A percentile compares a stretch with the other conserved stretches of the same genome.
Conservation (phyloP, 2,329 filamentous ascomycete genomes). For the Paramyrothecium roridum region DNA sequence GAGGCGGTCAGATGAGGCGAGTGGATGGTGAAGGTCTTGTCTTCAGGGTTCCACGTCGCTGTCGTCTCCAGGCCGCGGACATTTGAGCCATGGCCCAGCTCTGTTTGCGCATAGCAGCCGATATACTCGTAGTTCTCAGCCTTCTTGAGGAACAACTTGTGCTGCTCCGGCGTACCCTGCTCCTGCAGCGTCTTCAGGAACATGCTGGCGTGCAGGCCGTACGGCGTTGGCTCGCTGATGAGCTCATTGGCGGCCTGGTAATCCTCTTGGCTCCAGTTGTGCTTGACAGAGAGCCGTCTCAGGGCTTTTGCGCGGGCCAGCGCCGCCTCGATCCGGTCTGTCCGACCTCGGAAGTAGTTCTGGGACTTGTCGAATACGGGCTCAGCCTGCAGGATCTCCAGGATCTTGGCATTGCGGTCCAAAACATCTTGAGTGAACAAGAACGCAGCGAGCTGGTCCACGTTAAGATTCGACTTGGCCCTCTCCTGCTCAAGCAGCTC, state of each 20-base stretch:
- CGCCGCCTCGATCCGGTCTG: slow-evolving; percentile 66
- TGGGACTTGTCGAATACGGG: slow-evolving; percentile 75
- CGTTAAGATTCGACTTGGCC: slow-evolving; percentile 61
- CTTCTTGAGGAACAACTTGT: slow-evolving; percentile 67
- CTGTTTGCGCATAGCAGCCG: slow-evolving; percentile 79
- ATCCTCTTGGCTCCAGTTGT: slow-evolving; percentile 68
- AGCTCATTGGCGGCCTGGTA: slow-evolving; percentile 63
- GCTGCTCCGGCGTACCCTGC: slow-evolving; percentile 71
- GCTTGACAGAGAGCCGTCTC: slow-evolving; percentile 60
- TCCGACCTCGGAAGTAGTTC: slow-evolving; percentile 71
- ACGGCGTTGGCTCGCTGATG: slow-evolving; percentile 70
- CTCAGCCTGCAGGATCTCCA: slow-evolving; percentile 63
- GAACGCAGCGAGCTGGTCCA: slow-evolving; percentile 65
- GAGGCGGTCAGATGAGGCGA: slow-evolving; percentile 71
- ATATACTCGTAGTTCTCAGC: slow-evolving; percentile 70
- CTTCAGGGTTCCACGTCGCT: slow-evolving; percentile 68
- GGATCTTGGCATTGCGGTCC: slow-evolving; percentile 55
- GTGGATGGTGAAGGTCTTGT: slow-evolving; percentile 73
- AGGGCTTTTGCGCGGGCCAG: slow-evolving; percentile 69
- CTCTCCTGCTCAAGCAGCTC: slow-evolving; percentile 70
- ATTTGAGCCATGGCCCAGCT: slow-evolving; percentile 76
- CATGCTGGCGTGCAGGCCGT: slow-evolving; percentile 62
- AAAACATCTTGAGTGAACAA: slow-evolving; percentile 66
- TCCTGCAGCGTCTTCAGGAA: slow-evolving; percentile 59
- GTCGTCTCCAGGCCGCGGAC: slow-evolving; percentile 71